Base-by-base conservation (phyloP, 169 alveolate genomes). In the Theileria annulata region DNA sequence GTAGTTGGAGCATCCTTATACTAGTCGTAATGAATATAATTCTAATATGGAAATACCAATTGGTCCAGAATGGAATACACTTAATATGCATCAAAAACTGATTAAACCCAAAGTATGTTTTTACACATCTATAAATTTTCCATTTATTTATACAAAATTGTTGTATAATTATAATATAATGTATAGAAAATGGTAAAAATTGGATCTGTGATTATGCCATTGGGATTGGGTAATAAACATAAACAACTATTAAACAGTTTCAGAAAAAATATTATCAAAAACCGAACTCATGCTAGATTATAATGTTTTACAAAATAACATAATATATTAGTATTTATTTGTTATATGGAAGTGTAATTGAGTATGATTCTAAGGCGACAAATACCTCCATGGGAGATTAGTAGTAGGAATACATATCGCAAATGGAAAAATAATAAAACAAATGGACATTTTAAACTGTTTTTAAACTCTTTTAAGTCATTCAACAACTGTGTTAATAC, bases 51-150 rank as follows among this genome's bases (percentile, higher is more conserved):
- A 37, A n/a, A 77, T 42, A 12, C 84, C 92, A 8, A 48, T 92
- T 19, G 94, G 94, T 0, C 91, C 92, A 0, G 94, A 89, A 62
- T 94, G 97, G 97, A 94, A 94, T 80, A 94, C 97, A 21, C 59
- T 87, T 15, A 82, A 90, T 42, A 81, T 82, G 71, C 95, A 92
- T 60, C 85, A 93, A 35, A 77, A 88, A 56, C 69, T 92, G 25
- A 82, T 93, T 10, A 95, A 93, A 80, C 97, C 97, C 48, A 95
- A 94, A 74, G 94, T 94, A 37, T 67, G 79, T 75, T 60, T 8
- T 6, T n/a, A 8, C 31, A 47, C 60, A 10, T 25, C 15, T 66
- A 21, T 31, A 27, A 4, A 66, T 5, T 8, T 28, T 25, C 15
- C 8, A 21, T 31, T 4, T 31, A 66, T 5, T 8, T 28, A 27